A percentile compares a stretch with the other conserved stretches of the same genome.
Evolutionary conservation across 345 rosid species (phyloP).

Genomic region (Eucalyptus tenuipes): DNA sequence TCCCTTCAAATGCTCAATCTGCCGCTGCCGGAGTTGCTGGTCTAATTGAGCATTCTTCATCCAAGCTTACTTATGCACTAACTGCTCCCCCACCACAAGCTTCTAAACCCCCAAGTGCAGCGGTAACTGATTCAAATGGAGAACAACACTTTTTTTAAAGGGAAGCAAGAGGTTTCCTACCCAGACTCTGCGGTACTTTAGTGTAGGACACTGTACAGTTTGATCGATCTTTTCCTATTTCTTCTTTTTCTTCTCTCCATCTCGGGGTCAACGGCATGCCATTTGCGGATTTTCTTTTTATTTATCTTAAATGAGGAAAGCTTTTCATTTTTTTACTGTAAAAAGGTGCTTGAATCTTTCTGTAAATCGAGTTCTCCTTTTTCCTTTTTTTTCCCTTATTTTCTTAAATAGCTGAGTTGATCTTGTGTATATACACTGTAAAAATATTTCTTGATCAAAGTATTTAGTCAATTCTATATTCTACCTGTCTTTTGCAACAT

Average conservation of each 20-base stretch:
- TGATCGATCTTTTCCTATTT: background rate
- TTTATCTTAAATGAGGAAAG: background rate
- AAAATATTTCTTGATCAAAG: background rate
- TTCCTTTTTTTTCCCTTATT: background rate
- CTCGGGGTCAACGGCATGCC: background rate
- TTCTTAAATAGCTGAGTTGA: conserved; percentile 2
- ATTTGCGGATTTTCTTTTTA: background rate
- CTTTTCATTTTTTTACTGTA: background rate
- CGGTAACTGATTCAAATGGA: conserved; percentile 20
- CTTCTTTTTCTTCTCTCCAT: background rate
- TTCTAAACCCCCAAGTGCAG: conserved; percentile 13
- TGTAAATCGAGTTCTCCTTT: background rate
- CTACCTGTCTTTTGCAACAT: background rate
- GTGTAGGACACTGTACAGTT: conserved; percentile 40
- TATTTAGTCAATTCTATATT: background rate
- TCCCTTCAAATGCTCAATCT: conserved; percentile 88
- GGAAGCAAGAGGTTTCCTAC: background rate
- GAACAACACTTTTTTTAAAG: conserved; percentile 6
- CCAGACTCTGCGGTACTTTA: background rate
- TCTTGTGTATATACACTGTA: conserved; percentile 3
- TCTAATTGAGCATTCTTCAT: conserved; percentile 77
- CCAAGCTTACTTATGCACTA: conserved; percentile 70
- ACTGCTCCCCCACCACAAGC: conserved; percentile 62
- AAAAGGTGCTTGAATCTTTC: background rate
- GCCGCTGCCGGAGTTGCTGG: conserved; percentile 97